Percentiles rank a stretch among this genome's conserved stretches.
phyloP scores from a whole-genome alignment of 257 asterid genomes.

The Verbascum thapsus region DNA sequence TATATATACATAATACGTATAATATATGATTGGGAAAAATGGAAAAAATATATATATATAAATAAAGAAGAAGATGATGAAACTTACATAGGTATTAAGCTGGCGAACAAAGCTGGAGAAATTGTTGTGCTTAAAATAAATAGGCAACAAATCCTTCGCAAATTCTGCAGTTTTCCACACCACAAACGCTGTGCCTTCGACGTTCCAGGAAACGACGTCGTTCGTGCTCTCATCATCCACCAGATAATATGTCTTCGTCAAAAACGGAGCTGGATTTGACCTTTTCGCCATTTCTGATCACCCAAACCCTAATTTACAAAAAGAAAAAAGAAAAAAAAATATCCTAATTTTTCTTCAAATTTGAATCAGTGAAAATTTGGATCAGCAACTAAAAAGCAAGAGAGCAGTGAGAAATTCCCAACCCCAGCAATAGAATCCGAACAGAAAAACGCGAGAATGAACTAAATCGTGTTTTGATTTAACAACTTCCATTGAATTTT shows the following conservation, averaged over 20 bases:
- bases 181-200: conserved; percentile 66
- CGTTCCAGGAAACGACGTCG: conserved; percentile 84
- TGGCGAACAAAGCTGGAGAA: conserved; percentile 94
- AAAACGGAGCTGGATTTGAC: conserved; percentile 86
- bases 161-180: conserved; percentile 95
- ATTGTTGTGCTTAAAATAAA: conserved; percentile 81
- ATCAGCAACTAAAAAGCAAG: conserved; percentile 69
- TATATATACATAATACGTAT: too few relatives aligned
- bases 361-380: too few relatives aligned
- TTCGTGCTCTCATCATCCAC: conserved; percentile 69
- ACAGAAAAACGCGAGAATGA: conserved; percentile 59
- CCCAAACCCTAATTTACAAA: not conserved
- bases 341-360: too few relatives aligned
- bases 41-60: too few relatives aligned
- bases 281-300: conserved; percentile 59
- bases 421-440: conserved; percentile 85
- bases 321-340: too few relatives aligned
- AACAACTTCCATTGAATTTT: conserved; percentile 53
- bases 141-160: conserved; percentile 76
- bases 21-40: too few relatives aligned
- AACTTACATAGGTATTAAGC: conserved; percentile 89
- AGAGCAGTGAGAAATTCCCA: conserved; percentile 97
- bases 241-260: conserved; percentile 74
- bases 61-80: too few relatives aligned
- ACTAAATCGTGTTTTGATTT: conserved; percentile 45